Evolutionary conservation across 2,329 filamentous ascomycete genomes (phyloP).

Genomic region (Cadophora gregata): DNA sequence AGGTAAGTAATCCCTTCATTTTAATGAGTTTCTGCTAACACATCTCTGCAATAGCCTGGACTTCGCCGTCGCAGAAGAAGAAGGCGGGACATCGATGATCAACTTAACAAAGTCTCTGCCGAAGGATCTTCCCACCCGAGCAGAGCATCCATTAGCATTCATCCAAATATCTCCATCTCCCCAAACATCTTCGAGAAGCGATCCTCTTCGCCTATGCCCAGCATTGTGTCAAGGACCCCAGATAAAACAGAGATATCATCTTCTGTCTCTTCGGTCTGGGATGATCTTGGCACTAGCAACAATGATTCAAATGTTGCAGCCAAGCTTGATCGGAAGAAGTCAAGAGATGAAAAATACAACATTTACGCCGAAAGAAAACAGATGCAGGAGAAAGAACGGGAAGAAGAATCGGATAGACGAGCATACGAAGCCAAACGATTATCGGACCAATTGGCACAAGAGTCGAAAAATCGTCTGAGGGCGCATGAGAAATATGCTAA

Average conservation of each 20-base stretch:
- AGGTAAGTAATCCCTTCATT: slow-evolving; percentile 2
- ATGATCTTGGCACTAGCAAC: slow-evolving; percentile 11
- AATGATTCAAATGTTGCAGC: background rate
- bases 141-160: background rate
- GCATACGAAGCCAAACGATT: slow-evolving; percentile 18
- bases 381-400: slow-evolving; percentile 11
- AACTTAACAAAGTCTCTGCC: background rate
- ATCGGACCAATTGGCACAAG: slow-evolving; percentile 21
- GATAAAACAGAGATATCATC: background rate
- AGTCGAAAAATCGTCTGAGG: slow-evolving; percentile 18
- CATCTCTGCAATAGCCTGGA: background rate
- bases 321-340: background rate
- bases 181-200: background rate
- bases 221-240: background rate
- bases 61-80: background rate
- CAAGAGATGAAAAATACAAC: slow-evolving; percentile 2
- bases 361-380: slow-evolving; percentile 16
- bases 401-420: slow-evolving; percentile 5
- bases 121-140: background rate
- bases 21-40: background rate
- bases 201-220: background rate
- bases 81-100: background rate
- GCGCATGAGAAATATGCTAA: slow-evolving; percentile 21
- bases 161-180: background rate
- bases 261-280: background rate